A percentile compares a stretch with the other conserved stretches of the same genome.
These are phyloP conservation scores for Russula sp. DNA, from an alignment of 768 basidiomycete species.

Conservation along the genomic window DNA sequence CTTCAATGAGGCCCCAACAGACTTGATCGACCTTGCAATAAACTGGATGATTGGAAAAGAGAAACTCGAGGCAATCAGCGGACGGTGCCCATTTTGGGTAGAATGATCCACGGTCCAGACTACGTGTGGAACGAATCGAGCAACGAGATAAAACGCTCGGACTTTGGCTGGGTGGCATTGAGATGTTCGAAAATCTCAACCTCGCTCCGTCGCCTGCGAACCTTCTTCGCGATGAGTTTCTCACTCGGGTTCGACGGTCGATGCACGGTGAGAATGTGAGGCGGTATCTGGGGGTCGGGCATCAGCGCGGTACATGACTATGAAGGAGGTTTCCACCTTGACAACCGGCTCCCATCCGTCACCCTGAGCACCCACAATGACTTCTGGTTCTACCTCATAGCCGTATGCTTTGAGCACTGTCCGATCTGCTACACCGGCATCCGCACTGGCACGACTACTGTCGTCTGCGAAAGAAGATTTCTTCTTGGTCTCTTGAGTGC, in stretches of 20 bases:
- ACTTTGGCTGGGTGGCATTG: background rate
- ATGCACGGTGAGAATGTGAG: background rate
- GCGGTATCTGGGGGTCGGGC: background rate
- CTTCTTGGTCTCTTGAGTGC: background rate
- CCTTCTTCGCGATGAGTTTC: background rate
- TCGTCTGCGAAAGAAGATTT: background rate
- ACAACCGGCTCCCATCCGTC: background rate
- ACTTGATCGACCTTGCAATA: background rate
- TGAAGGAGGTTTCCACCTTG: background rate
- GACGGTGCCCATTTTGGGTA: background rate
- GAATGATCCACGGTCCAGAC: background rate
- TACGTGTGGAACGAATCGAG: background rate
- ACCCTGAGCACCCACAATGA: background rate
- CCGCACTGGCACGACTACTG: background rate
- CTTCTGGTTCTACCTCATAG: background rate
- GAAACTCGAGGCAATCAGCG: background rate
- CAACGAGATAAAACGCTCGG: background rate
- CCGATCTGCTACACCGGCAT: background rate
- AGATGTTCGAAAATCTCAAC: background rate
- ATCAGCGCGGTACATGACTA: background rate
- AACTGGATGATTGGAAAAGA: background rate
- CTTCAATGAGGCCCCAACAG: constrained; percentile 13
- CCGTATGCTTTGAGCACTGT: background rate
- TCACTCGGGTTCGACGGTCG: background rate
- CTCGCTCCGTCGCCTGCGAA: background rate